Base-by-base conservation (phyloP, 2,329 filamentous ascomycete species). In the Sphaceloma murrayae region DNA sequence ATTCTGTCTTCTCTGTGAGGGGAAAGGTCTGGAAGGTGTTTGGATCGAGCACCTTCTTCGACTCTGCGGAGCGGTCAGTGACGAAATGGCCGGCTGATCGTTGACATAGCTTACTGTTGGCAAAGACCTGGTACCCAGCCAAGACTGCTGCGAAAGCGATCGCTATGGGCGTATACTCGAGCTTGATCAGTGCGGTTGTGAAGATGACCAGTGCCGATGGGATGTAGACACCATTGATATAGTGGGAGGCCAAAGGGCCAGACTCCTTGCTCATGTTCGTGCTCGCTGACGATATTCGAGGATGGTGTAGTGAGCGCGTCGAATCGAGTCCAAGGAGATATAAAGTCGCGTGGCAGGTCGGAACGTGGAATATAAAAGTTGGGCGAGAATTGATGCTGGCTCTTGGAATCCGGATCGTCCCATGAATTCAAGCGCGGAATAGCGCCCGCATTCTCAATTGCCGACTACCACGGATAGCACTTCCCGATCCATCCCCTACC, bases 1-100 rank as follows among this genome's bases (percentile, higher is more conserved):
- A 81, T 53, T 93, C 75, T 10, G 82, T 96, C 77, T 95, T 96
- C 67, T 96, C 85, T 65, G 83, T 81, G 56, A 98, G 80, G 62
- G 85, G 81, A 61, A 95, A 95, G 47, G 94, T 77, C 64, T 95
- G 87, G 75, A 94, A 95, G 40, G 74, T 73, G 54, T 80, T 78
- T 22, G 88, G 86, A 69, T 89, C 89, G 55, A 98, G 77, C 52
- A 91, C 80, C 66, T 85, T 87, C 64, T 81, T 78, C 51, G 79
- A 73, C 61, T 79, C 85, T 87, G 62, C 24, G 10, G 45, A n/a
- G n/a, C n/a, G n/a, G n/a, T n/a, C n/a, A n/a, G n/a, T n/a, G n/a
- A n/a, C n/a, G n/a, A n/a, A n/a, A n/a, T n/a, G n/a, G n/a, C n/a
- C n/a, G n/a, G n/a, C n/a, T n/a, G n/a, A n/a, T n/a, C n/a, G n/a